Base-by-base conservation (phyloP, 768 basidiomycete species). In the Hydnomerulius pinastri region DNA sequence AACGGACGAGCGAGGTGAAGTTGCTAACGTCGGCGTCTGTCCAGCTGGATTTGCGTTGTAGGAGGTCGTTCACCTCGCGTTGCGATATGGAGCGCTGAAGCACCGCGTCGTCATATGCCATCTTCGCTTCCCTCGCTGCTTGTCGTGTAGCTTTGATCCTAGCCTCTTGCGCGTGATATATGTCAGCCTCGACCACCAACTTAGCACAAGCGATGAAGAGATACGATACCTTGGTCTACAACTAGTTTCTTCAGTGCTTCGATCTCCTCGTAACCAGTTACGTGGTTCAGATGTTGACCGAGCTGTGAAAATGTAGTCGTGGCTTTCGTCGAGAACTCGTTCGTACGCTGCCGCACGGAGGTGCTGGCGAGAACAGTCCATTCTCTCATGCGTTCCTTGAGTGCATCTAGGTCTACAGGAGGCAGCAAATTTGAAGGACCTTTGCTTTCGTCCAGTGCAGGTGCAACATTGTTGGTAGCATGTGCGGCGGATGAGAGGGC, bases 41-140 rank as follows among this genome's bases (percentile, higher is more conserved):
- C 97, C 97, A 99, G n/a, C 69, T 75, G 1, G 87, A 87, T 73
- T 98, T 98, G 51, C 97, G 91, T 66, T 93, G 89, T 13, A 98
- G 74, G 3, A 99, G 82, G 64, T 95, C 90, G 70, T 98, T 98
- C 45, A 97, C 92, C 67, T 96, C 89, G n/a, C 90, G 83, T 66
- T 99, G 96, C 4, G 92, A 92, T 37, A 84, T 77, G 8, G 92
- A 86, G 5, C 95, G 87, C 58, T 83, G 76, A 10, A 79, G 64
- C n/a, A 95, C 90, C 0, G 94, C 90, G 48, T 77, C 70, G 49
- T 91, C 89, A 61, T 95, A 86, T 4, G 81, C 78, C 6, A 67
- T 62, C 71, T 98, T 98, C 5, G 92, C 86, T 28, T 76, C 68
- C 33, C 82, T 76, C 0, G 94, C 85, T 5, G 80, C 82, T 41